Evolutionary conservation across 31 red algal genomes (phyloP).

Genomic region (Porphyra umbilicalis): DNA sequence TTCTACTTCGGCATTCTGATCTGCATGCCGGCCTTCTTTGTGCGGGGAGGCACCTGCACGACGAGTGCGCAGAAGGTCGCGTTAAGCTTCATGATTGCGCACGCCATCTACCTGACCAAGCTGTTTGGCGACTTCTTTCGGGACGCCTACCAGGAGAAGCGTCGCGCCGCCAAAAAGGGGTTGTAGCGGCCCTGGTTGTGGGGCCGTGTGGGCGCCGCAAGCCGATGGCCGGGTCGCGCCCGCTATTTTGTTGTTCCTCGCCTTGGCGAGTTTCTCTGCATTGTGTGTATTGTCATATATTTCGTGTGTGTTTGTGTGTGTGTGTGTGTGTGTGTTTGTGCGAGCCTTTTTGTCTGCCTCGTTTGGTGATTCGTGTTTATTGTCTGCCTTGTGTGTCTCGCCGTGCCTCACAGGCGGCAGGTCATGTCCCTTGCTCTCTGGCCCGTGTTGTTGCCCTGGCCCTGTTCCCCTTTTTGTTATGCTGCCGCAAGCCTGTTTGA

Average conservation of each 20-base stretch:
- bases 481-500: neutral
- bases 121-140: slow-evolving; percentile 79
- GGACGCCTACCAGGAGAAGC: slow-evolving; percentile 49
- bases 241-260: too few species aligned
- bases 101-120: slow-evolving; percentile 31
- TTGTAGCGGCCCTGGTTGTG: neutral
- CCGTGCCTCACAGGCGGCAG: neutral
- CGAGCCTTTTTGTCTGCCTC: neutral
- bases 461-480: neutral
- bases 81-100: slow-evolving; percentile 27
- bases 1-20: slow-evolving; percentile 46
- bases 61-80: slow-evolving; percentile 44
- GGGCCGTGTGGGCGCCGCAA: too few species aligned
- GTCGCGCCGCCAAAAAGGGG: neutral
- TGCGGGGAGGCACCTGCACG: slow-evolving; percentile 27
- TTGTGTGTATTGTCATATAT: too few species aligned
- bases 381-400: too few species aligned
- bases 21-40: slow-evolving; percentile 22
- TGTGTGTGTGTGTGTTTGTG: neutral
- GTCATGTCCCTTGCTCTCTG: neutral
- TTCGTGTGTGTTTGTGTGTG: neutral
- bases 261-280: too few species aligned
- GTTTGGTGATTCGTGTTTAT: neutral
- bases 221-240: too few species aligned
- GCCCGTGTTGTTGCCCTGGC: neutral